Conservation (phyloP, 176 grass and related monocot genomes). For the Musa itinerans region DNA sequence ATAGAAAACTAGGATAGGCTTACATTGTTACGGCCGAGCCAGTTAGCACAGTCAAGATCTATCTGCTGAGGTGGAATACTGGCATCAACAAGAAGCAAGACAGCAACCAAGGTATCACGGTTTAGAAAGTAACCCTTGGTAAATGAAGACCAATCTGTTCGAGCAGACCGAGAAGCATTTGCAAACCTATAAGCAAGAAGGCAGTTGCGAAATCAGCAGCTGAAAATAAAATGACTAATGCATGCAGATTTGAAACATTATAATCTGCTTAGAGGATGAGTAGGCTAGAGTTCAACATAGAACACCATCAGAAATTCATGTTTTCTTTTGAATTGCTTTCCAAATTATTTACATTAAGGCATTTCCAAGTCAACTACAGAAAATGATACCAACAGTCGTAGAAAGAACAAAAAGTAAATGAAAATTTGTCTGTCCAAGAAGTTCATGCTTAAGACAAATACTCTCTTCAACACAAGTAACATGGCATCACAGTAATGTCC, state of each 20-base stretch:
- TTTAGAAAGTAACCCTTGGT: constrained; percentile 95
- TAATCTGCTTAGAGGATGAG: too few species aligned
- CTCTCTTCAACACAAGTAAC: background rate
- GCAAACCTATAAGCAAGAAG: constrained; percentile 52
- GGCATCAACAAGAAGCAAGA: constrained; percentile 79
- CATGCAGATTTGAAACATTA: background rate
- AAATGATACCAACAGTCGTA: background rate
- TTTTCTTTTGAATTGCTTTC: background rate
- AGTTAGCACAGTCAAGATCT: constrained; percentile 89
- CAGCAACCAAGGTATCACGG: constrained; percentile 67
- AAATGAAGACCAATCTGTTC: constrained; percentile 89
- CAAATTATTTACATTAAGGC: background rate
- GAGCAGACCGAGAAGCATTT: constrained; percentile 53
- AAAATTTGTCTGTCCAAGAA: background rate
- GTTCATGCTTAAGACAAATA: background rate
- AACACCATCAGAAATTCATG: background rate
- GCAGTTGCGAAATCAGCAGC: background rate
- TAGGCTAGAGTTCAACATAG: too few species aligned
- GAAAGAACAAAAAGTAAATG: background rate
- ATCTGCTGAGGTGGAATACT: constrained; percentile 81
- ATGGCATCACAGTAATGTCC: background rate
- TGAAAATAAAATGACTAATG: background rate
- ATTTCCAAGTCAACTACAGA: too few species aligned
- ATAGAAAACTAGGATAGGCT: constrained; percentile 7
- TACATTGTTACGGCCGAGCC: constrained; percentile 94